A percentile compares a stretch with the other conserved stretches of the same genome.
Conservation (phyloP, 257 asterid genomes). For the Asclepias syriaca region DNA sequence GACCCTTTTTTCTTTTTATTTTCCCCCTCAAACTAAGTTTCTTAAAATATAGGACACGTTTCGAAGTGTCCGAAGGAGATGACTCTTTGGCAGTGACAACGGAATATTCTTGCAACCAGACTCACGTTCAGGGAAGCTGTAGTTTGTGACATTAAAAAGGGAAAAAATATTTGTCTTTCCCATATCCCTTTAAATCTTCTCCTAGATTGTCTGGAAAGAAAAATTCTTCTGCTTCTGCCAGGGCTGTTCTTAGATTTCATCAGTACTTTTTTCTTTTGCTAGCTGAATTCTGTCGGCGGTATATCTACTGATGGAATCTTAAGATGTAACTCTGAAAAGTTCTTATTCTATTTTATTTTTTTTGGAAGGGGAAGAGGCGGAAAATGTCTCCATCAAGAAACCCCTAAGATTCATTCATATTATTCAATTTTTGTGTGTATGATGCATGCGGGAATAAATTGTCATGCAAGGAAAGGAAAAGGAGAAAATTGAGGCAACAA, state of each 20-base stretch:
- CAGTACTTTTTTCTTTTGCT: not conserved
- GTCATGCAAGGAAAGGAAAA: too few species aligned
- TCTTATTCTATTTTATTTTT: too few species aligned
- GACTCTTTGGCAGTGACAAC: slow-evolving; percentile 8
- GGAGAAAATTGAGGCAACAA: too few species aligned
- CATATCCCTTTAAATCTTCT: not conserved
- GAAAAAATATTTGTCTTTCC: not conserved
- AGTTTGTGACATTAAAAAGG: too few species aligned
- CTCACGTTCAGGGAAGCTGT: slow-evolving; percentile 7
- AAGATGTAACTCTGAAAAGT: not conserved
- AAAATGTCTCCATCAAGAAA: not conserved
- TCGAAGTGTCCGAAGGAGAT: slow-evolving; percentile 7
- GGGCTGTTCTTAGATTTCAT: slow-evolving; percentile 7
- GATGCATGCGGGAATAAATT: not conserved
- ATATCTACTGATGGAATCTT: not conserved
- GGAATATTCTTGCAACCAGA: slow-evolving; percentile 25
- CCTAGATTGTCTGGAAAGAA: too few species aligned
- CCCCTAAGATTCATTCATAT: not conserved
- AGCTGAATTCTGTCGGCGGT: not conserved
- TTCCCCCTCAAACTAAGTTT: too few species aligned
- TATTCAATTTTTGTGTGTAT: not conserved
- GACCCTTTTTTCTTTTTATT: not conserved
- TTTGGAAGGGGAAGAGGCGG: too few species aligned
- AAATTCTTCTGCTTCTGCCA: too few species aligned
- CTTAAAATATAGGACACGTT: slow-evolving; percentile 1